These are phyloP conservation scores for Mycena capillaripes DNA, from an alignment of 768 basidiomycete genomes.

Conservation along the genomic window DNA sequence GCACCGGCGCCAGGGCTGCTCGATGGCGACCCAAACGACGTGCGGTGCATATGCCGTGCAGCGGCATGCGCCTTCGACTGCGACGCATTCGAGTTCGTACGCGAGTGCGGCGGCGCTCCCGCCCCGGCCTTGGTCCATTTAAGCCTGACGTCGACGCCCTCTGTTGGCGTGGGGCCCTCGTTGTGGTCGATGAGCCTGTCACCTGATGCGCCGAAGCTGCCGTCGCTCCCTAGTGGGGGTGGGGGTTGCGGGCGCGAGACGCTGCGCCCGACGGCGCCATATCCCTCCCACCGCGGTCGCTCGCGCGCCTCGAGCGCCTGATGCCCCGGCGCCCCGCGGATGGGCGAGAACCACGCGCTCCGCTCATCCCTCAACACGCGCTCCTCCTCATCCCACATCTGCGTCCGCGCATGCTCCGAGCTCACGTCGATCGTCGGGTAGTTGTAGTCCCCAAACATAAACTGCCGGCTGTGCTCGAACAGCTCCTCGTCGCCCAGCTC, in stretches of 20 bases:
- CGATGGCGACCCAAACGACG: not conserved
- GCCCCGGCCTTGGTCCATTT: conserved; percentile 60
- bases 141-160: conserved; percentile 56
- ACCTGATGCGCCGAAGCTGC: not conserved
- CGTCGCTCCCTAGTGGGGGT: not conserved
- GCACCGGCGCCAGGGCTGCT: not conserved
- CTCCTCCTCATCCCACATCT: conserved; percentile 90
- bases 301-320: conserved; percentile 54
- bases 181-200: conserved; percentile 63
- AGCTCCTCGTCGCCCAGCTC: conserved; percentile 78
- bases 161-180: conserved; percentile 45
- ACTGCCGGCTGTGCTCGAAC: conserved; percentile 81
- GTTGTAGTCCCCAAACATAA: conserved; percentile 92
- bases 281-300: conserved; percentile 64
- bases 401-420: conserved; percentile 73
- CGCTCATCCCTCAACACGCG: conserved; percentile 83
- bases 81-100: conserved; percentile 34
- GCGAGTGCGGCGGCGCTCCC: conserved; percentile 37
- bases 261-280: conserved; percentile 65
- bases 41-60: not conserved
- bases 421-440: conserved; percentile 93
- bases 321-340: conserved; percentile 60
- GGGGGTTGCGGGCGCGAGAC: conserved; percentile 30
- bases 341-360: conserved; percentile 77
- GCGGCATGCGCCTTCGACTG: conserved; percentile 7